phyloP scores from a whole-genome alignment of 768 basidiomycete genomes.

The Psilocybe tampanensis region DNA sequence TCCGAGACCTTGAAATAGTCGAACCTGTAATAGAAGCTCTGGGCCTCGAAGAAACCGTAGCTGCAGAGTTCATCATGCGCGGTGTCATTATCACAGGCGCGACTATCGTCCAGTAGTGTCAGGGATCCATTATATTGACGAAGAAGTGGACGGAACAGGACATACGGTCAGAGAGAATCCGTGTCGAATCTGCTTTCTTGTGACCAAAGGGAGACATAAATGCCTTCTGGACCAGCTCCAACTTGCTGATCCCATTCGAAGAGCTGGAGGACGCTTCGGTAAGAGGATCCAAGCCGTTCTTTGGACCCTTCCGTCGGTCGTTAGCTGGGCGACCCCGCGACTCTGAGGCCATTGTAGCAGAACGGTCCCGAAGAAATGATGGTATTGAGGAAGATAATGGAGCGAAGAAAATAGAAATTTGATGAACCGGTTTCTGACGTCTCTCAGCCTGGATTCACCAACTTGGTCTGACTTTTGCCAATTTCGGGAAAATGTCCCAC shows the following conservation, averaged over 20 bases:
- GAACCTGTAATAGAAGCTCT: slow-evolving; percentile 34
- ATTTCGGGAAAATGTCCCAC: slow-evolving; percentile 21
- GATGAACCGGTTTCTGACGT: slow-evolving; percentile 26
- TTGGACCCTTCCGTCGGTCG: slow-evolving; percentile 40
- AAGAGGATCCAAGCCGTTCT: slow-evolving; percentile 40
- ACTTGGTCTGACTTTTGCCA: slow-evolving; percentile 16
- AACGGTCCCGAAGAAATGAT: slow-evolving; percentile 13
- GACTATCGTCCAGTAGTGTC: slow-evolving; percentile 42
- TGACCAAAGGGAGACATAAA: slow-evolving; percentile 72
- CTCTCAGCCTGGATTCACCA: slow-evolving; percentile 17
- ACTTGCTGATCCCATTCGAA: slow-evolving; percentile 43
- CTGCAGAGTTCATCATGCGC: slow-evolving; percentile 71
- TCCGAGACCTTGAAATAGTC: slow-evolving; percentile 37
- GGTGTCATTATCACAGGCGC: slow-evolving; percentile 92
- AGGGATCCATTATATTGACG: neutral
- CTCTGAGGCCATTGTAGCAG: slow-evolving; percentile 39
- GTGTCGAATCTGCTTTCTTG: slow-evolving; percentile 69
- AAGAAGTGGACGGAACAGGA: slow-evolving; percentile 6
- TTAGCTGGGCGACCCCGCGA: slow-evolving; percentile 31
- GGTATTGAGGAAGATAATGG: slow-evolving; percentile 5
- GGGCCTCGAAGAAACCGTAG: slow-evolving; percentile 63
- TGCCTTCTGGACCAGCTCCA: slow-evolving; percentile 69
- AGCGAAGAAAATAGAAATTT: slow-evolving; percentile 22
- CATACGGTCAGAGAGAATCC: slow-evolving; percentile 78
- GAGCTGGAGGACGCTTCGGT: slow-evolving; percentile 31